Percentiles rank a stretch among this genome's conserved stretches.
Conservation (phyloP, 768 basidiomycete genomes). For the Xanthoconium stramineum region DNA sequence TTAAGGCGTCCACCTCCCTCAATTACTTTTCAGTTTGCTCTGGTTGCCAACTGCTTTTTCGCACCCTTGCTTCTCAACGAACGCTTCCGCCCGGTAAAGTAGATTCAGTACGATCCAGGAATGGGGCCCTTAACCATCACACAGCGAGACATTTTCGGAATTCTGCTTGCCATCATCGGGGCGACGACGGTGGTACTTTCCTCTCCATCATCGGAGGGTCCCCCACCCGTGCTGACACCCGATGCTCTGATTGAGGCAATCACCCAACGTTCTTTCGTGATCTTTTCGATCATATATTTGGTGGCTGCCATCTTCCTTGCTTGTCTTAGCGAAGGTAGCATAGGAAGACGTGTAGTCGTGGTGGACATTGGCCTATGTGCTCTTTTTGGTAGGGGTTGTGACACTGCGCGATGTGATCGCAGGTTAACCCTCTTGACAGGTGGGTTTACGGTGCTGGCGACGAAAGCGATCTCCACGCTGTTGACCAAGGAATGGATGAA, state of each 20-base stretch:
- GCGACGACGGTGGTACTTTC: slow-evolving; percentile 91
- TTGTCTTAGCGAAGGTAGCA: slow-evolving; percentile 58
- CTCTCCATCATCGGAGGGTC: slow-evolving; percentile 65
- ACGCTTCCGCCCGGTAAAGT: slow-evolving; percentile 68
- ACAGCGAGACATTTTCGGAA: slow-evolving; percentile 76
- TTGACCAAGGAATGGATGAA: slow-evolving; percentile 74
- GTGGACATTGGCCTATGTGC: slow-evolving; percentile 90
- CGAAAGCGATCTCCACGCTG: slow-evolving; percentile 88
- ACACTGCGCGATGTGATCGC: not conserved
- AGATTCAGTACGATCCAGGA: slow-evolving; percentile 4
- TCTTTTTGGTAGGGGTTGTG: slow-evolving; percentile 57
- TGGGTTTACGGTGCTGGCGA: slow-evolving; percentile 92
- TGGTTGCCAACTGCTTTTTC: slow-evolving; percentile 95
- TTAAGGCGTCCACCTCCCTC: not conserved
- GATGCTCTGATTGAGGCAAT: slow-evolving; percentile 67
- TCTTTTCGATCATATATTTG: slow-evolving; percentile 67
- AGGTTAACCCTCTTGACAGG: slow-evolving; percentile 39
- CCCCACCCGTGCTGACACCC: slow-evolving; percentile 54
- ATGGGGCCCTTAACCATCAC: slow-evolving; percentile 13
- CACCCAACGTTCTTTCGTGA: slow-evolving; percentile 65
- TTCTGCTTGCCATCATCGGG: slow-evolving; percentile 78
- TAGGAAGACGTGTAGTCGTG: slow-evolving; percentile 68
- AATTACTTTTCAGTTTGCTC: slow-evolving; percentile 58
- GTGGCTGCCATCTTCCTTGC: slow-evolving; percentile 55
- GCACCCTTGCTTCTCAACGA: slow-evolving; percentile 84